Evolutionary conservation across 495 filamentous ascomycete genomes (phyloP), one percentile per base, ranked within the genome.

Genomic region (Annulohypoxylon stygium): DNA sequence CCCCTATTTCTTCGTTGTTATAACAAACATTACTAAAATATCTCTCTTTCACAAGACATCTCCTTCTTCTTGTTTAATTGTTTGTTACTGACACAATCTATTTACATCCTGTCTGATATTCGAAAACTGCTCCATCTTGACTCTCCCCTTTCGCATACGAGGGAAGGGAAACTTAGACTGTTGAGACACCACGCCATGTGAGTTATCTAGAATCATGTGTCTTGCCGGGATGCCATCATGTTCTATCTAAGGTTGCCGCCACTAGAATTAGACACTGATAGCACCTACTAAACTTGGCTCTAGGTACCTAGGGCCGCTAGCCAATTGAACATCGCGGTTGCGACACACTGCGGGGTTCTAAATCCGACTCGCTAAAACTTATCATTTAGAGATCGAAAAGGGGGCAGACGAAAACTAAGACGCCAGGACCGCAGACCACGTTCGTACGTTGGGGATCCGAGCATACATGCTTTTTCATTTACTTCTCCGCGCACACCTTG

Each of bases 331-430:
- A 7, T 55, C 45, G 6, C 16, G 7, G 8, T 12, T 60, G 30
- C 23, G 18, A 70, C 71, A 74, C 71, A 70, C 11, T 74, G 66
- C 67, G 61, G 66, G 61, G 71, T 26, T 70, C 18, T 10, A 16
- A 12, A 70, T 61, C 61, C 55, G 61, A 74, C 66, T 74, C 66
- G 67, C 61, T 48, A 57, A 66, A 50, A 45, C 33, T 61, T 66
- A 60, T 61, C 55, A 63, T 30, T 51, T 34, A 20, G 58, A 36
- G 48, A 54, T 26, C 23, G 30, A 14, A 55, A 26, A 20, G 26
- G 20, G 47, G 4, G 12, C 39, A 41, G 10, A 30, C 59, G 34
- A 47, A 30, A 33, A 25, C 30, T 45, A 67, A 47, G n/a, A 20
- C 43, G 43, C 43, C n/a, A 6, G n/a, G 36, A 62, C 37, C 57